Evolutionary conservation across 345 rosid species (phyloP), one percentile per base, ranked within the genome.

Genomic region (Sonneratia caseolaris): DNA sequence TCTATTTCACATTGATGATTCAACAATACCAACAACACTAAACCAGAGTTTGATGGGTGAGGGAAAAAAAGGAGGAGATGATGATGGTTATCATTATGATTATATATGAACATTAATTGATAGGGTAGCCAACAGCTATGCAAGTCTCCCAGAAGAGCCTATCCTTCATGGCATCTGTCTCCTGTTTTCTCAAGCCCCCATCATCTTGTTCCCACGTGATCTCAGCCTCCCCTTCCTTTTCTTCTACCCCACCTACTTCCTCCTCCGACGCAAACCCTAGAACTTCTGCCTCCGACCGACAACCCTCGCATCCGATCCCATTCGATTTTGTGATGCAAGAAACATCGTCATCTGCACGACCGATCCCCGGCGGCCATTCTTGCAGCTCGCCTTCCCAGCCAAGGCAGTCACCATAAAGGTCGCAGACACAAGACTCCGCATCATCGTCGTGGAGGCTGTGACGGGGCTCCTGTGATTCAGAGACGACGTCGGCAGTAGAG

Each of bases 91-190:
- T 18, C 7, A 16, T 18, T 3, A 13, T 7, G 16, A 14, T 47
- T 47, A 3, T 7, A 59, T 5, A 3, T 6, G 68, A 32, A 15
- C 2, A 37, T 36, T 37, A 65, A 3, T 35, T 65, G 7, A 65
- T 65, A 9, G 92, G 88, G 72, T 86, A 86, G 37, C 92, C 92
- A 43, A 76, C 66, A 0, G 87, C 89, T 74, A 88, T 75, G 78
- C 92, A 88, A 56, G 88, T 82, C 68, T 88, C 88, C 92, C 92
- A 88, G 49, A 88, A 88, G 64, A 80, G 79, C 18, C 80, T 76
- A 55, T 87, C 92, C 72, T 85, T 88, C 87, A 87, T 84, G 15
- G 80, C 77, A 72, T 85, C 87, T 72, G 77, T 73, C 10, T 62
- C 75, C 62, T 81, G 81, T 71, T 74, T 83, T 18, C 81, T 81